A percentile compares a stretch with the other conserved stretches of the same genome.
phyloP scores from a whole-genome alignment of 75 land plant species.

The Pinus albicaulis region DNA sequence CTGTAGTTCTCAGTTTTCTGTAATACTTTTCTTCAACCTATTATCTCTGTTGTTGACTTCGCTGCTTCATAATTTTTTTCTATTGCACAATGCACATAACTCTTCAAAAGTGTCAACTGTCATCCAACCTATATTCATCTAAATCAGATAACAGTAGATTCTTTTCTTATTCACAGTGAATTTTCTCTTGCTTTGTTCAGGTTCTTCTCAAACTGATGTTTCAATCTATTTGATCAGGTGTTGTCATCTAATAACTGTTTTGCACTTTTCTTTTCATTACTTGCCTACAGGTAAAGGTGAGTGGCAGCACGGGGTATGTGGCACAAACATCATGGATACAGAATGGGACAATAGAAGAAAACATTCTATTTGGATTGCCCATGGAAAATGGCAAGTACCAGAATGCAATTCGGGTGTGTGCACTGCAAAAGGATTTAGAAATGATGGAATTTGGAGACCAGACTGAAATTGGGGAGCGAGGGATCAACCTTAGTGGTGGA shows the following conservation, averaged over 20 bases:
- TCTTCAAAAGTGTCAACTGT: neutral
- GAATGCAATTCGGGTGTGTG: slow-evolving; percentile 65
- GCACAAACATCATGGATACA: slow-evolving; percentile 98
- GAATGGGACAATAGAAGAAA: slow-evolving; percentile 84
- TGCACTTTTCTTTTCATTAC: neutral
- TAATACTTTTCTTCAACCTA: neutral
- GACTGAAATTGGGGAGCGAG: slow-evolving; percentile 97
- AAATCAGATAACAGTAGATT: neutral
- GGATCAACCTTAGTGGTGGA: slow-evolving; percentile 96
- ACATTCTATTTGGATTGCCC: slow-evolving; percentile 76
- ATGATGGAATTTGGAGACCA: slow-evolving; percentile 94
- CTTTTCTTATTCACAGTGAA: neutral
- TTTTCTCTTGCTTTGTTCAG: neutral
- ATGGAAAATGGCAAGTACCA: slow-evolving; percentile 54
- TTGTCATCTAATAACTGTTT: neutral
- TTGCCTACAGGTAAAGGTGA: slow-evolving; percentile 62
- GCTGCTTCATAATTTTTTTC: neutral
- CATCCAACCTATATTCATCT: neutral
- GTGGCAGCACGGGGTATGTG: slow-evolving; percentile 94
- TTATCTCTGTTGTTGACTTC: neutral
- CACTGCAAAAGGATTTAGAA: slow-evolving; percentile 78
- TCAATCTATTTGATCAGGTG: neutral
- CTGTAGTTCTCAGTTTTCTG: no score
- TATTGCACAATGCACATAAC: neutral
- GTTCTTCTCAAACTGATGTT: neutral